Evolutionary conservation across 192 early-diverging fungal genomes (phyloP).

Genomic region (Mortierella alpina): DNA sequence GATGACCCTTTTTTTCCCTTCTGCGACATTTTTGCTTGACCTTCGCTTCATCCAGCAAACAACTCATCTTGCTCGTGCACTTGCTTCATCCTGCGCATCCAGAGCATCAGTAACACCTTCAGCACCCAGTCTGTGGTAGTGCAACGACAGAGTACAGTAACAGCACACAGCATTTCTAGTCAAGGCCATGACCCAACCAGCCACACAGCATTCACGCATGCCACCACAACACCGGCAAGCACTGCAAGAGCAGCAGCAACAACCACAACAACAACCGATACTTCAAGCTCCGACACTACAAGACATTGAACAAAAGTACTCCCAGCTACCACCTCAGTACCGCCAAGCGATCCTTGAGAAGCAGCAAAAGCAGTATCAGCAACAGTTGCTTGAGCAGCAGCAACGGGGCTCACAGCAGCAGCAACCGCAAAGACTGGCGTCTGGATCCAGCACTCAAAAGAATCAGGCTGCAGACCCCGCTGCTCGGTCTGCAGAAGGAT

Average conservation of each 20-base stretch:
- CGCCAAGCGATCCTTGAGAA: slow-evolving; percentile 44
- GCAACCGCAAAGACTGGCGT: slow-evolving; percentile 11
- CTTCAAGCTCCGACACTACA: slow-evolving; percentile 27
- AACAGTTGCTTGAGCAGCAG: slow-evolving; percentile 17
- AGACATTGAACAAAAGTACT: slow-evolving; percentile 32
- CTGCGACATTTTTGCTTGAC: not conserved
- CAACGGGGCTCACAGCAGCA: slow-evolving; percentile 20
- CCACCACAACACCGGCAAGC: slow-evolving; percentile 19
- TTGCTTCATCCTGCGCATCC: not conserved
- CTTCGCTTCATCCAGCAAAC: too few relatives aligned
- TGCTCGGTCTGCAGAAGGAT: not conserved
- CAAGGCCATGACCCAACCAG: slow-evolving; percentile 6
- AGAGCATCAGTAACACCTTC: not conserved
- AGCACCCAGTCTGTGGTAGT: too few relatives aligned
- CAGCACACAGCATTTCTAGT: too few relatives aligned
- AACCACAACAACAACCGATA: slow-evolving; percentile 13
- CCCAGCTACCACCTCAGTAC: slow-evolving; percentile 47
- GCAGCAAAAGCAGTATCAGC: slow-evolving; percentile 29
- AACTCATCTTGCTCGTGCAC: too few relatives aligned
- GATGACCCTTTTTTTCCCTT: not conserved
- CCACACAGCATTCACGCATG: slow-evolving; percentile 12
- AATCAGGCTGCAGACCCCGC: not conserved
- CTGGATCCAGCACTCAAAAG: not conserved
- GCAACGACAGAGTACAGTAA: too few relatives aligned
- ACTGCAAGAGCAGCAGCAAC: slow-evolving; percentile 14